phyloP scores from a whole-genome alignment of 75 land plant species.

The Picea sitchensis region DNA sequence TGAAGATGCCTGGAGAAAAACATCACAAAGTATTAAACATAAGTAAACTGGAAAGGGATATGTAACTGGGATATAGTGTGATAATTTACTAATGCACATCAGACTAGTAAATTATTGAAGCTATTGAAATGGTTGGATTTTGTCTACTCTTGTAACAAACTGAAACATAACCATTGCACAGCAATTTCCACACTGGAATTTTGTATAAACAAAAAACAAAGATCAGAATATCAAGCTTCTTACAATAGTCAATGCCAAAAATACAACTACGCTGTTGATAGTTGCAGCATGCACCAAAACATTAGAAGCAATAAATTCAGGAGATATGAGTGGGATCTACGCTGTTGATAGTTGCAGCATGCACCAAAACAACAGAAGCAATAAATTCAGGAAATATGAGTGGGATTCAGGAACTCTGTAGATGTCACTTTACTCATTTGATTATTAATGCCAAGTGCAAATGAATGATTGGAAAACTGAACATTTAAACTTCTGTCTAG shows the following conservation, averaged over 20 bases:
- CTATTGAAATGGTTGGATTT: background rate
- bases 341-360: too few species aligned
- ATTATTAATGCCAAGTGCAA: background rate
- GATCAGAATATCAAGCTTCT: background rate
- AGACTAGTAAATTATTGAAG: background rate
- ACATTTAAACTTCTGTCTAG: background rate
- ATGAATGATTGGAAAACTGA: background rate
- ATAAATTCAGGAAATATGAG: background rate
- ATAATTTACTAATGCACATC: background rate
- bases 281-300: background rate
- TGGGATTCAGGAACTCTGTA: too few species aligned
- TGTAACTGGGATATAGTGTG: background rate
- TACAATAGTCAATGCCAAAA: background rate
- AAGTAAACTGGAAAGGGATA: background rate
- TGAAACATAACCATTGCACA: too few species aligned
- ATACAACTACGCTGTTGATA: background rate
- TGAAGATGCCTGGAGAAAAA: constrained; percentile 5
- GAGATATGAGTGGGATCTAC: too few species aligned
- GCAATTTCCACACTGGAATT: too few species aligned
- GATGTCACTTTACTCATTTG: too few species aligned
- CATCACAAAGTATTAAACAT: background rate
- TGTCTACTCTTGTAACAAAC: background rate
- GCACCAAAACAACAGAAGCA: too few species aligned
- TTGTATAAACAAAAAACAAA: background rate
- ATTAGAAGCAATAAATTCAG: too few species aligned